Base-by-base conservation (phyloP, 495 filamentous ascomycete genomes). In the Hypoxylon fuscum region DNA sequence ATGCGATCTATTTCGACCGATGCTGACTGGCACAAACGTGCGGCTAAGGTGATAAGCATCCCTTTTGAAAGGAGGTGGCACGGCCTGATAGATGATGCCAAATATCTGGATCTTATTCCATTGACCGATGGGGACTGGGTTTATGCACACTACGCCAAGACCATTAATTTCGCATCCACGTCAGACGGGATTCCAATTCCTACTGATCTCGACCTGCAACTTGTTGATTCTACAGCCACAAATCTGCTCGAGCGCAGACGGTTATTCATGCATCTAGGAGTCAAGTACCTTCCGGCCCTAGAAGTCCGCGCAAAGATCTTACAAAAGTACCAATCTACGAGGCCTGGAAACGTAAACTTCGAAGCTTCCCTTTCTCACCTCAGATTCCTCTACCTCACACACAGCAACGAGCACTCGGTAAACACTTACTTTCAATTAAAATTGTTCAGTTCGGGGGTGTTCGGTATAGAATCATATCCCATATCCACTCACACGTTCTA, bases 351-450 rank as follows among this genome's bases (percentile, higher is more conserved):
- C 12, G 48, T 72, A 8, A 20, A 23, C 31, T 20, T 66, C 9
- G 8, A 58, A 41, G 18, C 31, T 14, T 75, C 72, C 3, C 49
- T 57, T 3, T 29, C 49, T 29, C 66, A 72, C 45, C 59, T 78
- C 35, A 52, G 40, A 14, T 76, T 68, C 44, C 66, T 78, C 4
- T 78, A 74, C 40, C 48, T 68, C 37, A 72, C 71, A 5, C 59
- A 62, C 12, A 46, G 55, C 18, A 43, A 45, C 14, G 32, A 44
- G 5, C 17, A 32, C 21, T 10, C 32, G 5, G 34, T 23, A 27
- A 1, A 10, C 15, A 18, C 18, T 10, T 53, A 56, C 31, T 29
- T 56, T 18, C 20, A 51, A 15, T 23, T 71, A 12, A 21, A 40
- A 38, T 49, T 71, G 31, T 53, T 38, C 11, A 40, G 55, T 41